phyloP scores from a whole-genome alignment of 2,329 filamentous ascomycete genomes.

The Penicillium brasilianum region DNA sequence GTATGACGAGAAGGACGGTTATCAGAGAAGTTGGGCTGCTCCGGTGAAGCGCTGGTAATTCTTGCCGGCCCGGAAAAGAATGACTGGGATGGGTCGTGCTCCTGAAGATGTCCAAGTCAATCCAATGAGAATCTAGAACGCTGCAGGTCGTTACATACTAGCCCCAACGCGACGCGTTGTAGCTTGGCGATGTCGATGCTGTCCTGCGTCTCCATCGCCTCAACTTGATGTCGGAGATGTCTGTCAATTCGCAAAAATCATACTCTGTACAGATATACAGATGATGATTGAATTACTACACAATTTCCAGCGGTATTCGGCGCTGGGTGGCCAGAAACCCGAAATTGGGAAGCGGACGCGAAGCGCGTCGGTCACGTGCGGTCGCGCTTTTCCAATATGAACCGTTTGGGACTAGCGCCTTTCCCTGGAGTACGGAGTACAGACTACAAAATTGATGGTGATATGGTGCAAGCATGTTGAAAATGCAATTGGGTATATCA shows the following conservation, averaged over 20 bases:
- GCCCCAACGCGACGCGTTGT: conserved; percentile 48
- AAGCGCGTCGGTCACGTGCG: conserved; percentile 40
- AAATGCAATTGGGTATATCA: conserved; percentile 5
- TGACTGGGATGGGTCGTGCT: conserved; percentile 38
- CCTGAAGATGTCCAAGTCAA: conserved; percentile 37
- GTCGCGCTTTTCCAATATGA: conserved; percentile 30
- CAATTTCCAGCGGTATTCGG: background rate
- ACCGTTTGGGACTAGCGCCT: conserved; percentile 26
- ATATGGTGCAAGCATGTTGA: background rate
- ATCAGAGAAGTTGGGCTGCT: conserved; percentile 1
- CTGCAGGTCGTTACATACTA: conserved; percentile 43
- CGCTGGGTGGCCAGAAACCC: background rate
- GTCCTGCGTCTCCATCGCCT: conserved; percentile 47
- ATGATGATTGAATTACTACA: background rate
- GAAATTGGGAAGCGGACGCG: conserved; percentile 30
- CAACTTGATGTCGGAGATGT: conserved; percentile 4
- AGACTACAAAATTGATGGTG: no score
- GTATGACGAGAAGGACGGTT: conserved; percentile 6
- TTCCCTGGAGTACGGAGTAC: no score
- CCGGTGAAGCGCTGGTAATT: conserved; percentile 12
- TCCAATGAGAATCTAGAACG: conserved; percentile 34
- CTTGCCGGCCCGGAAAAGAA: conserved; percentile 18
- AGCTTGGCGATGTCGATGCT: conserved; percentile 48
- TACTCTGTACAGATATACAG: background rate
- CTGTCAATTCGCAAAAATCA: background rate